A percentile compares a stretch with the other conserved stretches of the same genome.
These are phyloP conservation scores for Fraxinus greggii DNA, from an alignment of 305 asterid genomes.

Conservation along the genomic window DNA sequence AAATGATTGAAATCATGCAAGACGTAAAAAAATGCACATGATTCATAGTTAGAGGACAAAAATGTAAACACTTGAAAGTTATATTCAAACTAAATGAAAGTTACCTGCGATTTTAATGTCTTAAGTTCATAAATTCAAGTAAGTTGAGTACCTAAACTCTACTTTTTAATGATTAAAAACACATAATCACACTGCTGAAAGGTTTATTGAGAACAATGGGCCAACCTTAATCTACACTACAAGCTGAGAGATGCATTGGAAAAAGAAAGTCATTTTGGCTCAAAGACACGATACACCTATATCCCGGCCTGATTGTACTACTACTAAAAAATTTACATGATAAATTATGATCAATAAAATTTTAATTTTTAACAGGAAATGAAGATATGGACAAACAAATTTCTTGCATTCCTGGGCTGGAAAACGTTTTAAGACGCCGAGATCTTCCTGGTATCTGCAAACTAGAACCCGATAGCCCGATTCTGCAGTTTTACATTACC, in stretches of 20 bases:
- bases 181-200: neutral
- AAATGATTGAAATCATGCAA: neutral
- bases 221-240: neutral
- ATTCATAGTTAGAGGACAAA: neutral
- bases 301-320: neutral
- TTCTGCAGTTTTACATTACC: constrained; percentile 29
- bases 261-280: neutral
- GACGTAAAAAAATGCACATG: neutral
- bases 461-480: constrained; percentile 6
- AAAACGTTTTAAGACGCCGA: constrained; percentile 33
- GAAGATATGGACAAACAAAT: constrained; percentile 32
- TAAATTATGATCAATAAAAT: neutral
- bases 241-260: neutral
- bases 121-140: neutral
- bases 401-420: constrained; percentile 35
- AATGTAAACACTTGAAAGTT: neutral
- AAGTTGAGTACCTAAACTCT: neutral
- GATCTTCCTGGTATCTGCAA: constrained; percentile 43
- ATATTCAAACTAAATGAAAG: neutral
- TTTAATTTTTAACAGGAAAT: constrained; percentile 18
- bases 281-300: neutral
- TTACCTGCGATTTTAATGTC: neutral
- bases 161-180: neutral
- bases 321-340: neutral
- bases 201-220: neutral